Evolutionary conservation across 371 early-diverging fungal genomes (phyloP).

Genomic region (Batrachochytrium dendrobatidis): DNA sequence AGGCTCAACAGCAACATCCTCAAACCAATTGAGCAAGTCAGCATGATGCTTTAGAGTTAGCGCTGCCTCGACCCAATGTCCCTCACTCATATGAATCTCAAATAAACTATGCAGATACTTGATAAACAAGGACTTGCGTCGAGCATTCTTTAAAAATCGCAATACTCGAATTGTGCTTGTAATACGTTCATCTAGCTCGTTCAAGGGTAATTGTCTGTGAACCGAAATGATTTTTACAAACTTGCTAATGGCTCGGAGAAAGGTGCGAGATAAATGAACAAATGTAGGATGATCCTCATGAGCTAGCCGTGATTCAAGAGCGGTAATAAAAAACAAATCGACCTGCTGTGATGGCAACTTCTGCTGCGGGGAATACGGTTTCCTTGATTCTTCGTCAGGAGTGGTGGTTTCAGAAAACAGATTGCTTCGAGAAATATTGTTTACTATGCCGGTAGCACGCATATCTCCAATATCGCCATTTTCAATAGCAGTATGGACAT

Average conservation of each 20-base stretch:
- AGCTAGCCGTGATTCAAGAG: constrained; percentile 20
- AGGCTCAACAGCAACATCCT: constrained; percentile 33
- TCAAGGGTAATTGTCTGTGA: constrained; percentile 51
- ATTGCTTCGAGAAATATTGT: background rate
- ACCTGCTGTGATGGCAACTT: constrained; percentile 45
- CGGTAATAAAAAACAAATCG: constrained; percentile 27
- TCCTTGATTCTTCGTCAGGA: constrained; percentile 1
- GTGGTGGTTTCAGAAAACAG: background rate
- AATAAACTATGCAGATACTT: constrained; percentile 65
- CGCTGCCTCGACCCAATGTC: constrained; percentile 63
- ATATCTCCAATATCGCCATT: background rate
- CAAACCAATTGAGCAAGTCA: constrained; percentile 58
- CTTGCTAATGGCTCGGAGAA: constrained; percentile 46
- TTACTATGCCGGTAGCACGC: background rate
- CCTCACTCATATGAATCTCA: constrained; percentile 50
- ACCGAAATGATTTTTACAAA: constrained; percentile 52
- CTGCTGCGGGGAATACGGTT: too few species aligned
- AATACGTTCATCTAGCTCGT: constrained; percentile 54
- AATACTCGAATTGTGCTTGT: constrained; percentile 56
- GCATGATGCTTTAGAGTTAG: constrained; percentile 62
- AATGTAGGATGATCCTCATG: constrained; percentile 14
- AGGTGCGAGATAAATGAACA: constrained; percentile 24
- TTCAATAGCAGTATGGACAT: constrained; percentile 50
- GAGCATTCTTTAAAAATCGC: constrained; percentile 54
- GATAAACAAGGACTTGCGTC: constrained; percentile 50